phyloP scores from a whole-genome alignment of 2,329 filamentous ascomycete genomes.

The Cylindrodendrum hubeiense region DNA sequence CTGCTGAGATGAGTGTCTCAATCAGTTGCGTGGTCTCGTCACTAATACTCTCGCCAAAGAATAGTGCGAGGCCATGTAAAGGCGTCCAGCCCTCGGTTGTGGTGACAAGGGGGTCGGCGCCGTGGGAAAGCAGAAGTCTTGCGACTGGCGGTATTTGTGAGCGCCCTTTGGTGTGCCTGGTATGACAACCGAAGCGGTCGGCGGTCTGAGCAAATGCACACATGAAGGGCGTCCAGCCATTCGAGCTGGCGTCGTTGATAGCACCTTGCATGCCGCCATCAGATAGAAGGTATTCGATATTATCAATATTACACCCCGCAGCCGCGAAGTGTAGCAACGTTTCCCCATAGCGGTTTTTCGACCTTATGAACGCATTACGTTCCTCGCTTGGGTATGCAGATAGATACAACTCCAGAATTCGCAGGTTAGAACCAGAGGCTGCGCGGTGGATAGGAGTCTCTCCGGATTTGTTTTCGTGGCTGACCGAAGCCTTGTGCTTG shows the following conservation, averaged over 20 bases:
- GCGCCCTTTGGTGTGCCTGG: background rate
- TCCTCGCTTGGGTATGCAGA: constrained; percentile 4
- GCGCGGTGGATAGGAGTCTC: constrained; percentile 40
- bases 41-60: constrained; percentile 4
- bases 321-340: constrained; percentile 46
- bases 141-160: constrained; percentile 12
- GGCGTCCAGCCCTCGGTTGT: constrained; percentile 44
- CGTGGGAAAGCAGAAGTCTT: constrained; percentile 37
- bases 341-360: constrained; percentile 37
- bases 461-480: constrained; percentile 33
- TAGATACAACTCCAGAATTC: constrained; percentile 36
- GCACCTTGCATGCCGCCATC: background rate
- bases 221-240: background rate
- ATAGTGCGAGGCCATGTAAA: constrained; percentile 38
- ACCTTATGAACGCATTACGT: constrained; percentile 12
- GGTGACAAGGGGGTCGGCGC: constrained; percentile 30
- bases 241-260: background rate
- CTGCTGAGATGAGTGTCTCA: background rate
- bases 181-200: background rate
- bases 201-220: background rate
- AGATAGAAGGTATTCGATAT: constrained; percentile 33
- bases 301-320: constrained; percentile 36
- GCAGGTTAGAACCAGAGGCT: constrained; percentile 28
- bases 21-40: background rate
- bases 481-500: constrained; percentile 11